Conservation (phyloP, 1,284 basidiomycete genomes). For the Coniferiporia sulphurascens region DNA sequence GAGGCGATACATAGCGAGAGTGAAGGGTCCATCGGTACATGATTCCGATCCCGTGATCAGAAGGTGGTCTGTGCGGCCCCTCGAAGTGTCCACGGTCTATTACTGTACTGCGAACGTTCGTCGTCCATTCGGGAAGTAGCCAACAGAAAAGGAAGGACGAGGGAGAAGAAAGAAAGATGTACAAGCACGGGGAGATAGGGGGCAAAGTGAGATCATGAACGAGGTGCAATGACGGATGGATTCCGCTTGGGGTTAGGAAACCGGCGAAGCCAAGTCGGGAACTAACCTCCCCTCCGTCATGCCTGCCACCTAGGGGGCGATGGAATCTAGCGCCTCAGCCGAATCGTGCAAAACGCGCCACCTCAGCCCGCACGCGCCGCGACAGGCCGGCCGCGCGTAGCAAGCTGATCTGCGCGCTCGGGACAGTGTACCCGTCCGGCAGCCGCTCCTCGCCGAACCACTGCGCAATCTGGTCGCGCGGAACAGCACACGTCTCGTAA, state of each 20-base stretch:
- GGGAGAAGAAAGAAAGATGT: too few relatives aligned
- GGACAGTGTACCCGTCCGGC: conserved; percentile 12
- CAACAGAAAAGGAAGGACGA: too few relatives aligned
- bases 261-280: neutral
- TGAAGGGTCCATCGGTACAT: too few relatives aligned
- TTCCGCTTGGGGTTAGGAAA: neutral
- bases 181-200: too few relatives aligned
- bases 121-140: too few relatives aligned
- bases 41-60: too few relatives aligned
- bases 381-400: neutral
- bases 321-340: neutral
- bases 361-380: neutral
- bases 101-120: too few relatives aligned
- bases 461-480: conserved; percentile 8
- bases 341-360: neutral
- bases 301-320: neutral
- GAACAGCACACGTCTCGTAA: neutral
- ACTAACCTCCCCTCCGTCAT: neutral
- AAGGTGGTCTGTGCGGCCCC: too few relatives aligned
- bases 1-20: too few relatives aligned
- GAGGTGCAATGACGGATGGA: too few relatives aligned
- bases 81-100: too few relatives aligned
- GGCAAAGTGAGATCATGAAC: too few relatives aligned
- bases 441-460: conserved; percentile 16
- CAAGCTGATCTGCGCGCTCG: conserved; percentile 5